Base-by-base conservation (phyloP, 2,329 filamentous ascomycete genomes). In the Apiospora saccharicola region DNA sequence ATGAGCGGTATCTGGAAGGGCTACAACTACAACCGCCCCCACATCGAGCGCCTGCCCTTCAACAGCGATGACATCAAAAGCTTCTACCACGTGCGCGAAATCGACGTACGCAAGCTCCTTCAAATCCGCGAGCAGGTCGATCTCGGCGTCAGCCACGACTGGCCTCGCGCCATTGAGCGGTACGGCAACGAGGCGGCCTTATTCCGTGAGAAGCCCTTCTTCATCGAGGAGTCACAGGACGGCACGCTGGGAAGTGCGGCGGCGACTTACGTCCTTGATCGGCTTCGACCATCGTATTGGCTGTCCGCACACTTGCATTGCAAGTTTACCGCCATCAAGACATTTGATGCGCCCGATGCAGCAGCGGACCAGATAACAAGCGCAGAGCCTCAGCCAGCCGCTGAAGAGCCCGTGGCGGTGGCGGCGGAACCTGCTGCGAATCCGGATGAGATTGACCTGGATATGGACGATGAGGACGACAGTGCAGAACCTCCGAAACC, bases 1-100 rank as follows among this genome's bases (percentile, higher is more conserved):
- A 86, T 98, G 81, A 96, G 94, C 70, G 96, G 96, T 7, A 99
- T 99, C 75, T 99, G 94, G 93, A 98, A 98, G 81, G 93, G 91
- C 1, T 93, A 92, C 78, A 92, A 98, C 82, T 99, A 97, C 83
- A 89, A 90, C 74, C 95, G 93, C 80, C 86, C 92, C 13, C 96
- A 98, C 79, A 89, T 90, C 75, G 96, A 99, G 83, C 89, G 95
- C 22, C 84, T 99, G 4, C 96, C 96, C 0, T 98, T 98, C 81
- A 93, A 89, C 77, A 80, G 85, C 26, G 90, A 91, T 74, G 94
- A 98, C 70, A 84, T 97, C 73, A 92, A 90, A 80, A 93, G 90
- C 70, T 93, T 97, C 77, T 98, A 98, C 79, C 96, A 98, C 80
- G 90, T 97, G 30, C 89, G 96, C 64, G 95, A 98, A 82, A 83